Evolutionary conservation across 2,329 filamentous ascomycete species (phyloP).

Genomic region (Arthroderma sp.): DNA sequence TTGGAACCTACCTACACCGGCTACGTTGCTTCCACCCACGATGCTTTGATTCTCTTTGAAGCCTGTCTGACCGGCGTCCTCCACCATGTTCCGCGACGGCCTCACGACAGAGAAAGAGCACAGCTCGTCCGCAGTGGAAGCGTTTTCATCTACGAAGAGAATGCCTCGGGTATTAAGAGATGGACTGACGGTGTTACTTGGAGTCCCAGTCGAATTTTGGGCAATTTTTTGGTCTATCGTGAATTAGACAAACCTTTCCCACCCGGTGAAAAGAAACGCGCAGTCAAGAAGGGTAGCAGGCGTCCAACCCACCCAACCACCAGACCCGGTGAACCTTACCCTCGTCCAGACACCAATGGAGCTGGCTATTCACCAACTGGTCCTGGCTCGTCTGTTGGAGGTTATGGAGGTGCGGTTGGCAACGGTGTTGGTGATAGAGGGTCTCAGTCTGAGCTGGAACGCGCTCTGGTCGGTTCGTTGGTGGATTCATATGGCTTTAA

Average conservation of each 20-base stretch:
- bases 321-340: constrained; percentile 41
- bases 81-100: constrained; percentile 65
- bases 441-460: constrained; percentile 36
- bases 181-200: constrained; percentile 89
- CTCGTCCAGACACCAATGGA: constrained; percentile 27
- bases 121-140: constrained; percentile 70
- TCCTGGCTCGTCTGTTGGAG: constrained; percentile 11
- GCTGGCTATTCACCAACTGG: constrained; percentile 26
- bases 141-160: constrained; percentile 85
- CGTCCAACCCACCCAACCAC: constrained; percentile 28
- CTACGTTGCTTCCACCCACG: constrained; percentile 53
- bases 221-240: constrained; percentile 75
- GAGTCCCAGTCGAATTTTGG: constrained; percentile 76
- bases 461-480: constrained; percentile 62
- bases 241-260: constrained; percentile 67
- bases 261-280: constrained; percentile 72
- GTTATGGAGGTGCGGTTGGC: neutral
- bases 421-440: constrained; percentile 24
- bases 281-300: constrained; percentile 54
- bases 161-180: constrained; percentile 78
- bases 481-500: constrained; percentile 89
- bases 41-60: constrained; percentile 71
- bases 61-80: constrained; percentile 58
- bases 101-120: constrained; percentile 69
- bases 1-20: constrained; percentile 55